Base-by-base conservation (phyloP, 2,329 filamentous ascomycete species). In the Fusarium dlaminii region DNA sequence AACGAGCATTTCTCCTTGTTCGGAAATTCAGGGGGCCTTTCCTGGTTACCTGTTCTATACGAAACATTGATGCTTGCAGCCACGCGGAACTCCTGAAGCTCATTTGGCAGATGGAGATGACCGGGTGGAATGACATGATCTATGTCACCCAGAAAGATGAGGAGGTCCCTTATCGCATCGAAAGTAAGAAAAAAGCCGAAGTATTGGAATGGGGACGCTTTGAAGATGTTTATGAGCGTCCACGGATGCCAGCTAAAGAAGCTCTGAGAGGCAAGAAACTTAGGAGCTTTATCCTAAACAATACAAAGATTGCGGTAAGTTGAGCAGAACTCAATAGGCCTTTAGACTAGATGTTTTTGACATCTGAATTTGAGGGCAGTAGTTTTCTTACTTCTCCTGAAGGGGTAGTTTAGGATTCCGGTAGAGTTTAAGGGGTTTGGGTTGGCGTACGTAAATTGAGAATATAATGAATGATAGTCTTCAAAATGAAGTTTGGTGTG, bases 71-170 rank as follows among this genome's bases (percentile, higher is more conserved):
- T 13, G 58, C 55, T 18, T 73, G 73, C 37, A 62, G 70, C 24
- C 52, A 34, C 56, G 39, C 20, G 8, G 66, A 76, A 20, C 60
- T 76, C 30, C 34, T 66, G 24, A 65, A 48, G 34, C 59, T 73
- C 27, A 51, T 81, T 61, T 17, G 43, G 8, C 24, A 30, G 29
- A 45, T 78, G 13, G 74, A 74, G 52, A 49, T 55, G 18, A 48
- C 71, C 22, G 66, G 70, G 20, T 80, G 77, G 76, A 40, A 62
- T 15, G 79, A 81, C 34, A 42, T 79, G 17, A 57, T 81, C 17
- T 79, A 79, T 73, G 62, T 81, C n/a, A 43, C 65, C 6, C 59
- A 63, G 29, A 51, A 62, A 24, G 62, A 43, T 11, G 61, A 73
- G 13, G 24, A 62, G 17, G n/a, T 79, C 22, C 70, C 75, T 24